These are phyloP conservation scores for Mentha longifolia DNA, from an alignment of 257 asterid species.

Conservation along the genomic window DNA sequence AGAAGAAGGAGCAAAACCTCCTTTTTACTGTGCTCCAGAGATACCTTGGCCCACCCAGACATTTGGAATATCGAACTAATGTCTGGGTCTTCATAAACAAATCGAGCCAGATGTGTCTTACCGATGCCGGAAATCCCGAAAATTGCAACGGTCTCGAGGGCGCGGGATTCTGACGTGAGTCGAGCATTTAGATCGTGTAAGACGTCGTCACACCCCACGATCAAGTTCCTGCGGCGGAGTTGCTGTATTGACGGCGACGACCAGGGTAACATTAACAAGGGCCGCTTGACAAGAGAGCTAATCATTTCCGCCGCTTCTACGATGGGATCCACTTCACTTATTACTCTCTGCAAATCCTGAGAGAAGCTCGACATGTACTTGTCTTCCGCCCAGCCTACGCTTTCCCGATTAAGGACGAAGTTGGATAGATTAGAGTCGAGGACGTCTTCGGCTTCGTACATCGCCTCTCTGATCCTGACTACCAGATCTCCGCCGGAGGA, in stretches of 20 bases:
- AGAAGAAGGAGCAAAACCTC: neutral
- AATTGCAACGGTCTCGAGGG: conserved; percentile 1
- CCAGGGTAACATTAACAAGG: too few species aligned
- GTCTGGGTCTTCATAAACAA: neutral
- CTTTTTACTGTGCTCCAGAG: neutral
- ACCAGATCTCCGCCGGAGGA: neutral
- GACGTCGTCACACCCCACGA: neutral
- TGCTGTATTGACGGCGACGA: neutral
- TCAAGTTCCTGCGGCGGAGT: neutral
- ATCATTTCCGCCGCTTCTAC: neutral
- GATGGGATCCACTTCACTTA: neutral
- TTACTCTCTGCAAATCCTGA: neutral
- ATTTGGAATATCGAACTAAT: neutral
- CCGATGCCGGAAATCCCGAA: neutral
- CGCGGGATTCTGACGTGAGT: neutral
- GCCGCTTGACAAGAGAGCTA: too few species aligned
- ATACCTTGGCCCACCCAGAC: conserved; percentile 1
- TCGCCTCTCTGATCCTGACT: conserved; percentile 12
- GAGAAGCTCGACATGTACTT: neutral
- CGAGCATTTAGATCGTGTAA: neutral
- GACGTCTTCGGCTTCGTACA: conserved; percentile 10
- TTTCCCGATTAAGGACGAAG: neutral
- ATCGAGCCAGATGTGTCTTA: neutral
- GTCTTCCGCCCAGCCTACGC: neutral
- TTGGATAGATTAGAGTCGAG: conserved; percentile 6